Percentiles rank a stretch among this genome's conserved stretches.
Evolutionary conservation across 2,329 filamentous ascomycete species (phyloP).

Genomic region (Epichloe coenophiala): DNA sequence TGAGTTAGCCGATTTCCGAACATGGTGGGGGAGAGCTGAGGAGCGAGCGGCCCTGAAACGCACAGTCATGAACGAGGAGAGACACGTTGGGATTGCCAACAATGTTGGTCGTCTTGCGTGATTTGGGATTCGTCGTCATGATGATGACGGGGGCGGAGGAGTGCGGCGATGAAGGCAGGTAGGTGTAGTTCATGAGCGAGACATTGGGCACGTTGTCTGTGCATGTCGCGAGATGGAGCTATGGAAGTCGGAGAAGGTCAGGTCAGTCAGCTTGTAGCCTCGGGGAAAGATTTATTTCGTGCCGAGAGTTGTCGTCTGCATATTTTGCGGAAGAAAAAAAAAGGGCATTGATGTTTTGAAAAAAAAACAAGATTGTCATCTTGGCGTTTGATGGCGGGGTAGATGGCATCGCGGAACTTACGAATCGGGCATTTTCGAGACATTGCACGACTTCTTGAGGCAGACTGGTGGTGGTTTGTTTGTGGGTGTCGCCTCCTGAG

Average conservation of each 20-base stretch:
- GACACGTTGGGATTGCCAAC: constrained; percentile 76
- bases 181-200: constrained; percentile 98
- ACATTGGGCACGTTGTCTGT: constrained; percentile 75
- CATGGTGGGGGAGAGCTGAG: not conserved
- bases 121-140: constrained; percentile 77
- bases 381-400: not conserved
- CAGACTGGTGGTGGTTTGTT: constrained; percentile 53
- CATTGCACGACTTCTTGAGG: constrained; percentile 81
- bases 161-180: constrained; percentile 67
- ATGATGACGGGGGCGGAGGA: constrained; percentile 69
- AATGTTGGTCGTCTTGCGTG: constrained; percentile 72
- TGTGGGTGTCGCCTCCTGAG: constrained; percentile 60
- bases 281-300: too few species aligned
- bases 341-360: too few species aligned
- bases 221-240: constrained; percentile 94
- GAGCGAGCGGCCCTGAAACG: constrained; percentile 6
- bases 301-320: too few species aligned
- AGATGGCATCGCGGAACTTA: constrained; percentile 29
- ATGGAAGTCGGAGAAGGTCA: not conserved
- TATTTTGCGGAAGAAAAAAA: too few species aligned
- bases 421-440: constrained; percentile 88
- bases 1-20: not conserved
- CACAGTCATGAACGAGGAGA: constrained; percentile 87
- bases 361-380: not conserved
- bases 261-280: not conserved